phyloP scores from a whole-genome alignment of 768 basidiomycete genomes.

The Lanmaoa rubissima region DNA sequence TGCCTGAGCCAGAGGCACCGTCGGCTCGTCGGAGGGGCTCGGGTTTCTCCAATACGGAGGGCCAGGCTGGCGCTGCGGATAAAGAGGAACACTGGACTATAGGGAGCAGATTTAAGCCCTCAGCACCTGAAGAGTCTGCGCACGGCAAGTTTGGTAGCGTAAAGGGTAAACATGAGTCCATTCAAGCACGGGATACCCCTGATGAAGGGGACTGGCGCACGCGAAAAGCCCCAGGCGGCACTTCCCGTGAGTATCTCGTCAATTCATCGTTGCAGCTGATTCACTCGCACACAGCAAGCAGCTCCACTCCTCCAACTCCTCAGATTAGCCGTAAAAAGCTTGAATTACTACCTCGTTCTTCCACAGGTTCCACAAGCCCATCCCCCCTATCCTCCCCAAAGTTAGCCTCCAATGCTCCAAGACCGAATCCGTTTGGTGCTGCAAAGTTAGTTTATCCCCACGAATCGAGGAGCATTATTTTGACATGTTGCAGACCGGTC shows the following conservation, averaged over 20 bases:
- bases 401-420: conserved; percentile 48
- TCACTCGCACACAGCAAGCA: conserved; percentile 45
- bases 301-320: conserved; percentile 79
- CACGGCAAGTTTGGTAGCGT: conserved; percentile 43
- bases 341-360: conserved; percentile 80
- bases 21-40: conserved; percentile 56
- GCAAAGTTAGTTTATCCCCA: conserved; percentile 57
- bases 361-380: conserved; percentile 59
- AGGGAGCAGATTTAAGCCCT: conserved; percentile 71
- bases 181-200: conserved; percentile 45
- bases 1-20: conserved; percentile 47
- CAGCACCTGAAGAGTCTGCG: conserved; percentile 40
- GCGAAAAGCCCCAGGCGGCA: conserved; percentile 44
- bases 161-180: conserved; percentile 54
- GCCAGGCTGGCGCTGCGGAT: conserved; percentile 57
- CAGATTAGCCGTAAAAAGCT: conserved; percentile 77
- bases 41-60: conserved; percentile 48
- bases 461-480: background rate
- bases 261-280: conserved; percentile 13
- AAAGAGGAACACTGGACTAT: conserved; percentile 77
- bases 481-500: conserved; percentile 60
- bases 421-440: conserved; percentile 82
- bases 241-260: conserved; percentile 57
- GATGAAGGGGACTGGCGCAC: conserved; percentile 78
- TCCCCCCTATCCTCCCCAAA: conserved; percentile 82